Evolutionary conservation across 805 yeast genomes (phyloP), one percentile per base, ranked within the genome.

Genomic region (Zygoascus biomembranicola): DNA sequence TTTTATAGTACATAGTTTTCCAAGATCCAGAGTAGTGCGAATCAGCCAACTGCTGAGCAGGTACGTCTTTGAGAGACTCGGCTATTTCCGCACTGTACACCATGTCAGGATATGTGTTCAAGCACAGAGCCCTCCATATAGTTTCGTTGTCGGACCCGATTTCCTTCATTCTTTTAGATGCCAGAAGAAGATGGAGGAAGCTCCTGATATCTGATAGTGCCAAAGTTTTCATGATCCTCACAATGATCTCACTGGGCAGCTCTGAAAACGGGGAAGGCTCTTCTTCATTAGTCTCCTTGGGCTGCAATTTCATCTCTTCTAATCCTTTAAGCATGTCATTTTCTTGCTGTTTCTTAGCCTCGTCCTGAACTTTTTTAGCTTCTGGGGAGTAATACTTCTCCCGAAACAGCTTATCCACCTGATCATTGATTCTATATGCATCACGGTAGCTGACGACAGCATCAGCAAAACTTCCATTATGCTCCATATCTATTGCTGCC

Each of bases 401-500:
- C 50, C 95, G 73, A 66, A 88, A 88, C 20, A 79, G 67, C 48
- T 77, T 69, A 63, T 90, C 96, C 5, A 90, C 90, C 53, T 76
- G 76, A 13, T 69, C 73, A 58, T 77, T 61, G 52, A 81, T 66
- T 60, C 77, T 81, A 65, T 82, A 77, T 1, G 97, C 96, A 57
- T 76, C 74, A 57, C 95, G 73, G 67, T 90, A 90, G 58, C 70
- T 77, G 49, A 73, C 78, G 28, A 87, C 81, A 1, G 96, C 96
- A 62, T 89, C 96, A n/a, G 87, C 77, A 80, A 89, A 76, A 56
- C 80, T 73, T 0, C 96, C 96, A 49, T 74, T 77, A 35, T 77
- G 71, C 67, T 90, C 97, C 62, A 83, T 83, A 48, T 76, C 79
- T 0, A 83, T 79, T 2, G 89, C 97, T 50, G 74, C 67, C 60